These are phyloP conservation scores for Xylaria cubensis DNA, from an alignment of 495 filamentous ascomycete species.

Conservation along the genomic window DNA sequence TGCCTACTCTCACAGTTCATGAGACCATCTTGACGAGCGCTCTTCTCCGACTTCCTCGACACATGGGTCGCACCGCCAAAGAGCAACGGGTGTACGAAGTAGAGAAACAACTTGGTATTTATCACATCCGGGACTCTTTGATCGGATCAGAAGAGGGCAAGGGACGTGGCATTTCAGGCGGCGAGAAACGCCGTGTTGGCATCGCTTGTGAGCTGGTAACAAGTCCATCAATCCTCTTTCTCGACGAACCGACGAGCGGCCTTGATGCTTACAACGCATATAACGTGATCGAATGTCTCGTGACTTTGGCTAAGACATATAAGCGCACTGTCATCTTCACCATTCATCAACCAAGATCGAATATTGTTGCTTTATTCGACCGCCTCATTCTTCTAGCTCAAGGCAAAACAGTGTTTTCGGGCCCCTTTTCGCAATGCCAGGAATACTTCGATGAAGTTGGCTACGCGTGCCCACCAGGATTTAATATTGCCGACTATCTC, in stretches of 20 bases:
- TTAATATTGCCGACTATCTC: constrained; percentile 98
- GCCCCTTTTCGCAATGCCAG: constrained; percentile 87
- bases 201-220: constrained; percentile 98
- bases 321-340: constrained; percentile 97
- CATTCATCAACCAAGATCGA: constrained; percentile 99
- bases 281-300: constrained; percentile 95
- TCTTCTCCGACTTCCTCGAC: constrained; percentile 82
- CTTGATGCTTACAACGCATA: constrained; percentile 96
- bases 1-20: constrained; percentile 95
- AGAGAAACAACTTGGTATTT: constrained; percentile 92
- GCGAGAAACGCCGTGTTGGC: constrained; percentile 93
- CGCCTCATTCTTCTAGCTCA: constrained; percentile 87
- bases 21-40: constrained; percentile 97
- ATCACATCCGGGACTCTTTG: constrained; percentile 87
- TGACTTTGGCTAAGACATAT: constrained; percentile 93
- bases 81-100: constrained; percentile 90
- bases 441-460: constrained; percentile 90
- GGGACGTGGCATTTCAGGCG: constrained; percentile 93
- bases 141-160: constrained; percentile 98
- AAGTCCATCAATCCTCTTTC: constrained; percentile 94
- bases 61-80: constrained; percentile 87
- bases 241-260: constrained; percentile 96
- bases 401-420: constrained; percentile 91
- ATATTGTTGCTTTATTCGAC: constrained; percentile 98
- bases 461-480: constrained; percentile 91